These are phyloP conservation scores for Saccharomycopsis phalli DNA, from an alignment of 1,139 yeast species.

Conservation along the genomic window DNA sequence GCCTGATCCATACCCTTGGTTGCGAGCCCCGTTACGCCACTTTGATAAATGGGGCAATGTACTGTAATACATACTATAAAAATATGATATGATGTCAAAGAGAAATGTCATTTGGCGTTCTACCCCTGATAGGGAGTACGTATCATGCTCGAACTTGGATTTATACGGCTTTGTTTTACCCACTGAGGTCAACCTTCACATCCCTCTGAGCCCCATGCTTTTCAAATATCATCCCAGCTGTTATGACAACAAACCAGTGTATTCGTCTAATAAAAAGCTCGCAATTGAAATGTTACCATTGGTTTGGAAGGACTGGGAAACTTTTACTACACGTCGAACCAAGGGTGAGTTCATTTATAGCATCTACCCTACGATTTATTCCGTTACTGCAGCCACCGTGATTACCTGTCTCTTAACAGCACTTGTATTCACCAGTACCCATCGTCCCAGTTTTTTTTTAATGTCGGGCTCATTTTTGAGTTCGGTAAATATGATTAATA, in stretches of 20 bases:
- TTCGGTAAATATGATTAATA: slow-evolving; percentile 43
- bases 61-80: no score
- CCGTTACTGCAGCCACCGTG: slow-evolving; percentile 57
- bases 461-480: slow-evolving; percentile 40
- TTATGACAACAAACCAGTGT: slow-evolving; percentile 34
- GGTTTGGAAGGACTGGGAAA: slow-evolving; percentile 34
- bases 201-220: background rate
- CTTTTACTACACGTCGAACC: slow-evolving; percentile 23
- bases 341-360: slow-evolving; percentile 46
- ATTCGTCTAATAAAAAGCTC: slow-evolving; percentile 25
- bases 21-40: no score
- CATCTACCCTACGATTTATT: slow-evolving; percentile 51
- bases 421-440: slow-evolving; percentile 52
- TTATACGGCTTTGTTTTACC: slow-evolving; percentile 5
- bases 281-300: slow-evolving; percentile 29
- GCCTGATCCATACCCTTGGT: no score
- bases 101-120: slow-evolving; percentile 17
- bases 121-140: slow-evolving; percentile 5
- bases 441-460: slow-evolving; percentile 43
- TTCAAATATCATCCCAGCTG: slow-evolving; percentile 34
- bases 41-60: no score
- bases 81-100: background rate
- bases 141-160: slow-evolving; percentile 5
- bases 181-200: background rate
- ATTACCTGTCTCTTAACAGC: slow-evolving; percentile 57